phyloP scores from a whole-genome alignment of 1,139 yeast genomes.

The Meyerozyma elateridarum region DNA sequence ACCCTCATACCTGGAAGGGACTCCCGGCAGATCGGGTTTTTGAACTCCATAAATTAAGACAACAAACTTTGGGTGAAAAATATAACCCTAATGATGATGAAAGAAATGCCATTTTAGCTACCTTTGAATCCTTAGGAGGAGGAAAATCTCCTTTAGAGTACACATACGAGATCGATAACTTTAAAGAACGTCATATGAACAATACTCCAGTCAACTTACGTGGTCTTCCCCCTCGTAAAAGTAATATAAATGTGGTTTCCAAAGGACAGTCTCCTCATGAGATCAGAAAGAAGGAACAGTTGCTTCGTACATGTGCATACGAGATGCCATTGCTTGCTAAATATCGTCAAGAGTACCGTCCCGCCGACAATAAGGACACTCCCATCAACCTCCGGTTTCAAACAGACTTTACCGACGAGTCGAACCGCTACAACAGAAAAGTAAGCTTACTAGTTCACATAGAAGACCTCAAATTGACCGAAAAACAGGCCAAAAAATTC shows the following conservation, averaged over 20 bases:
- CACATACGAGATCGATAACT: constrained; percentile 42
- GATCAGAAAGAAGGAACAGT: constrained; percentile 36
- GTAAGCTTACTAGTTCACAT: constrained; percentile 60
- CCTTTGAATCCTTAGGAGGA: constrained; percentile 29
- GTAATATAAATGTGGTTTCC: constrained; percentile 36
- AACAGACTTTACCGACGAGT: constrained; percentile 66
- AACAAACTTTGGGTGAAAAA: constrained; percentile 49
- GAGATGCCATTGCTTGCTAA: constrained; percentile 83
- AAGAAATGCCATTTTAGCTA: constrained; percentile 44
- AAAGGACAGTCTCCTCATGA: constrained; percentile 37
- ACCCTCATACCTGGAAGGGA: constrained; percentile 68
- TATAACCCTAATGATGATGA: constrained; percentile 52
- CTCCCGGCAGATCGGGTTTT: constrained; percentile 60
- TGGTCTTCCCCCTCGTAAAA: constrained; percentile 38
- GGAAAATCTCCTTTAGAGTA: constrained; percentile 37
- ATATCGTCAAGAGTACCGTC: constrained; percentile 61
- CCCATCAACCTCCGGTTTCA: constrained; percentile 69
- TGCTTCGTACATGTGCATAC: constrained; percentile 81
- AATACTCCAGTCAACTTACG: constrained; percentile 36
- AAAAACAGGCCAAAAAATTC: constrained; percentile 63
- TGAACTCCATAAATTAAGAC: constrained; percentile 56
- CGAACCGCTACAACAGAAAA: constrained; percentile 64
- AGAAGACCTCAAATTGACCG: constrained; percentile 47
- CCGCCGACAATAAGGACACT: constrained; percentile 35
- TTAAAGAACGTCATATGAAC: constrained; percentile 43